Conservation (phyloP, 1,284 basidiomycete species). For the Xanthoconium separans region DNA sequence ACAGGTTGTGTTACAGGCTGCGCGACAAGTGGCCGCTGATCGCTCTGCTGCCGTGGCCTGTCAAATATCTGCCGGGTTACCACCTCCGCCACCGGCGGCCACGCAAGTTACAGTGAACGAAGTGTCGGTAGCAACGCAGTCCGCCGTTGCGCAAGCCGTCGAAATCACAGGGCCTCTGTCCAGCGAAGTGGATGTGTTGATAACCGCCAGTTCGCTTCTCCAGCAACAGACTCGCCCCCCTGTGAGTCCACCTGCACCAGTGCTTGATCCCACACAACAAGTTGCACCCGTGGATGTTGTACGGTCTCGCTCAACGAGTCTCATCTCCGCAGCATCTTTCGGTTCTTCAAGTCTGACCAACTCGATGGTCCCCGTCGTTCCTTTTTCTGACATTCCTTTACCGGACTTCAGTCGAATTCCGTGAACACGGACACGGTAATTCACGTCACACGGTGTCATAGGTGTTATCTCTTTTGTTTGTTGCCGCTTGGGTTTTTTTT, state of each 20-base stretch:
- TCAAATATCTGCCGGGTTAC: conserved; percentile 40
- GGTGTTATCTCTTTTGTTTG: conserved; percentile 20
- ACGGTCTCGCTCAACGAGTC: conserved; percentile 30
- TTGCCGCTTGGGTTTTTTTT: conserved; percentile 23
- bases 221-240: conserved; percentile 33
- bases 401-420: conserved; percentile 27
- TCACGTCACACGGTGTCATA: conserved; percentile 24
- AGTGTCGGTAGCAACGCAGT: conserved; percentile 72
- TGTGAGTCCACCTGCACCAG: conserved; percentile 28
- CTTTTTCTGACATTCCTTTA: conserved; percentile 24
- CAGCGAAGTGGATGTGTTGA: conserved; percentile 36
- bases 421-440: conserved; percentile 14
- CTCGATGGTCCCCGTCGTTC: conserved; percentile 12
- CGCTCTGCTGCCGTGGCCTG: conserved; percentile 43
- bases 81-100: conserved; percentile 39
- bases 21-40: conserved; percentile 62
- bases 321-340: conserved; percentile 22
- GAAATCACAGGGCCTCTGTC: conserved; percentile 40
- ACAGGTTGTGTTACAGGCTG: conserved; percentile 75
- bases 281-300: conserved; percentile 26
- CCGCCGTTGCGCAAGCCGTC: conserved; percentile 43
- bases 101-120: conserved; percentile 73
- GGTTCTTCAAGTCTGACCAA: conserved; percentile 15
- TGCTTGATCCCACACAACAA: conserved; percentile 31
- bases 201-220: conserved; percentile 35